Percentiles rank a stretch among this genome's conserved stretches.
Conservation (phyloP, 2,329 filamentous ascomycete genomes). For the Neopestalotiopsis clavispora region DNA sequence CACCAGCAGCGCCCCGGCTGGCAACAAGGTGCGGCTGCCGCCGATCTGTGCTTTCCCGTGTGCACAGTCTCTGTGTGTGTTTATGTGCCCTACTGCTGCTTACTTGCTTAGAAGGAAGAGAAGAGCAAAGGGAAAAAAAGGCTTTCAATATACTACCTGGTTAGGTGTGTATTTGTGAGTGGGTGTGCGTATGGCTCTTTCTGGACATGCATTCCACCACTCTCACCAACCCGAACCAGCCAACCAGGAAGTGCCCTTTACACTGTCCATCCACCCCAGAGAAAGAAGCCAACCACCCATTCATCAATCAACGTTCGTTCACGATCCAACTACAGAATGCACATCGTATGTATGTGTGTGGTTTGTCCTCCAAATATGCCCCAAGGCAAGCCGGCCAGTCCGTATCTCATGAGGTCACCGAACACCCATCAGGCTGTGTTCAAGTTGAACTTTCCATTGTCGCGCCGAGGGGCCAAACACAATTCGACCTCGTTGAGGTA, state of each 20-base stretch:
- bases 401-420: background rate
- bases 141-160: background rate
- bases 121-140: background rate
- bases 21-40: slow-evolving; percentile 18
- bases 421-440: background rate
- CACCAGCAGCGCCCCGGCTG: background rate
- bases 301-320: background rate
- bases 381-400: background rate
- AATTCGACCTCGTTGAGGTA: no score
- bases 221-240: background rate
- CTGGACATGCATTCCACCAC: slow-evolving; percentile 1
- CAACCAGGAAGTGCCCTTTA: background rate
- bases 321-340: background rate
- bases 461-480: no score
- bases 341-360: background rate
- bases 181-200: slow-evolving; percentile 4
- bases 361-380: background rate
- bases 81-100: background rate
- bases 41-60: slow-evolving; percentile 16
- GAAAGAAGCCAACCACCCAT: background rate
- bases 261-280: background rate
- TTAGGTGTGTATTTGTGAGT: background rate
- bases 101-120: background rate
- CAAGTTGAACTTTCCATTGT: no score
- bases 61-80: background rate